Conservation (phyloP, 2,329 filamentous ascomycete genomes). For the Alternaria panax region DNA sequence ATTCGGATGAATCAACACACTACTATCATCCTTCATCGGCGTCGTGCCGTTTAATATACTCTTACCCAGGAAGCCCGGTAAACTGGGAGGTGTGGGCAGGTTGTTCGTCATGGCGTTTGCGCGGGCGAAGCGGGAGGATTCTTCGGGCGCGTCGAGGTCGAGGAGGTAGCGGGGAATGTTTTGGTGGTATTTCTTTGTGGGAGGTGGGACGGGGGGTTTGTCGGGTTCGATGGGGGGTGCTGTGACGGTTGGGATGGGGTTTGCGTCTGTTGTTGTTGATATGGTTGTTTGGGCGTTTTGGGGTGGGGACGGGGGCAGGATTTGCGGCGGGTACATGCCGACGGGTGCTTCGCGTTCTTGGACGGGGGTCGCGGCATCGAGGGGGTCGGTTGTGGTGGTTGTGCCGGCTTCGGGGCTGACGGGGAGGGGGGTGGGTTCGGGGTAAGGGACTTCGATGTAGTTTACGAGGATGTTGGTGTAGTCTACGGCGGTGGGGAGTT, state of each 20-base stretch:
- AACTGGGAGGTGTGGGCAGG: constrained; percentile 80
- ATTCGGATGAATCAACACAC: constrained; percentile 94
- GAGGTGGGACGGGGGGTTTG: constrained; percentile 36
- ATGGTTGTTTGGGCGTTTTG: not conserved
- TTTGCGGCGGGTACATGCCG: constrained; percentile 42
- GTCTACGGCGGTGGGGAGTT: constrained; percentile 92
- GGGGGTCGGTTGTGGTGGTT: constrained; percentile 20
- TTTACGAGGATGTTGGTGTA: constrained; percentile 98
- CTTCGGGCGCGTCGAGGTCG: constrained; percentile 86
- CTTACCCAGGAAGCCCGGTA: constrained; percentile 91
- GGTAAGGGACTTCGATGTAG: constrained; percentile 90
- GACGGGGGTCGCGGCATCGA: constrained; percentile 33
- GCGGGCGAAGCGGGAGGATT: constrained; percentile 75
- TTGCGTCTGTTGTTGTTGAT: constrained; percentile 53
- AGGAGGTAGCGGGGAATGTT: constrained; percentile 84
- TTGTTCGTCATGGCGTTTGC: constrained; percentile 78
- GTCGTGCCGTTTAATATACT: constrained; percentile 92
- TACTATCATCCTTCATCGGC: constrained; percentile 97
- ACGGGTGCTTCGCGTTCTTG: constrained; percentile 35
- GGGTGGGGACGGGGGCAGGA: constrained; percentile 54
- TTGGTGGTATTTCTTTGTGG: constrained; percentile 67
- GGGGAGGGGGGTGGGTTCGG: constrained; percentile 63
- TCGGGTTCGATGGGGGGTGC: constrained; percentile 35
- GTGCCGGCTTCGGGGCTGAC: constrained; percentile 16
- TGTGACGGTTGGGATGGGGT: constrained; percentile 31